Evolutionary conservation across 352 stramenopile species (phyloP).

Genomic region (Phytophthora nicotianae): DNA sequence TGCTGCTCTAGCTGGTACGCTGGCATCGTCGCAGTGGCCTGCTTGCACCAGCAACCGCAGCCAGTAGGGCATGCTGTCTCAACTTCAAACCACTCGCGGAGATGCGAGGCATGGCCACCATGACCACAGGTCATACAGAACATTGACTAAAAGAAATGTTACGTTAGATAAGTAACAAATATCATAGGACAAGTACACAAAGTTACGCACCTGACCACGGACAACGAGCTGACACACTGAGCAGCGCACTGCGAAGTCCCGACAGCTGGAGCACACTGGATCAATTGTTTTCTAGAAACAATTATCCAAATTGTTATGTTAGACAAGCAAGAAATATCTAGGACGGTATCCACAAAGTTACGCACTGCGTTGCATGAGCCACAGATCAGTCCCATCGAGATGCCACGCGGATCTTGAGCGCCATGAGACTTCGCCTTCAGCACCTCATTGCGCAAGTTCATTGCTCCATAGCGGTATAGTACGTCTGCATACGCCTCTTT

Average conservation of each 20-base stretch:
- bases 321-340: background rate
- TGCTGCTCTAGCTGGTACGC: conserved; percentile 35
- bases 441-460: conserved; percentile 72
- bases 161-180: too few relatives aligned
- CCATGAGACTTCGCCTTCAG: conserved; percentile 60
- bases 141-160: too few relatives aligned
- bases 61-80: conserved; percentile 80
- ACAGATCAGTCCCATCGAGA: conserved; percentile 73
- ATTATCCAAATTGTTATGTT: background rate
- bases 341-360: background rate
- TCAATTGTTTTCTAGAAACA: conserved; percentile 50
- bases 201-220: too few relatives aligned
- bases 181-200: too few relatives aligned
- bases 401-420: conserved; percentile 45
- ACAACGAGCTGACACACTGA: conserved; percentile 85
- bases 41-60: conserved; percentile 88
- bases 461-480: conserved; percentile 81
- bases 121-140: conserved; percentile 88
- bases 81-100: conserved; percentile 79
- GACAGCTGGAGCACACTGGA: conserved; percentile 65
- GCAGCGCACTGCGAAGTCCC: conserved; percentile 80
- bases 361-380: conserved; percentile 63
- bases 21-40: conserved; percentile 58
- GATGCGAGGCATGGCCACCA: conserved; percentile 71
- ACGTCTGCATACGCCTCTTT: conserved; percentile 83